Conservation (phyloP, 2,329 filamentous ascomycete genomes). For the Rachicladosporium sp. region DNA sequence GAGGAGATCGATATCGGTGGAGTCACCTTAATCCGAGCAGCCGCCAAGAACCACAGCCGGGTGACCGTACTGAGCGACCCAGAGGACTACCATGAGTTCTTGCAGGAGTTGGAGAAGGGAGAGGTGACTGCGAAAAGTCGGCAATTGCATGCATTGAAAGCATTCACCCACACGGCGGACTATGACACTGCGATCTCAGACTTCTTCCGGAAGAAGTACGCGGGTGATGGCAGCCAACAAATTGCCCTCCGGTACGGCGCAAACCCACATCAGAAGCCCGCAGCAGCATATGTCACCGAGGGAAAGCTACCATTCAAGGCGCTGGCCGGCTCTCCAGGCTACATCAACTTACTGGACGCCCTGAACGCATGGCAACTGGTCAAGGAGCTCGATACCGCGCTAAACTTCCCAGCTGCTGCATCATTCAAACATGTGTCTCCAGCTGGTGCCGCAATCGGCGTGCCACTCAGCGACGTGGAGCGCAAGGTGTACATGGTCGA, state of each 20-base stretch:
- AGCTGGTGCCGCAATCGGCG: conserved; percentile 85
- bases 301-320: conserved; percentile 87
- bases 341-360: conserved; percentile 93
- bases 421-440: conserved; percentile 99
- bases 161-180: conserved; percentile 94
- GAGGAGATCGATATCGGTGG: conserved; percentile 99
- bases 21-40: conserved; percentile 88
- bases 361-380: conserved; percentile 95
- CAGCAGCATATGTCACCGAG: conserved; percentile 65
- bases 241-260: conserved; percentile 82
- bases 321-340: conserved; percentile 76
- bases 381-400: conserved; percentile 83
- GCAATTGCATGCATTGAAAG: conserved; percentile 87
- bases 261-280: conserved; percentile 97
- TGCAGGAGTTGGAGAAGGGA: conserved; percentile 76
- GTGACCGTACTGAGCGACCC: conserved; percentile 96
- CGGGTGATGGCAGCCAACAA: conserved; percentile 71
- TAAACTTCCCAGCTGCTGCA: conserved; percentile 79
- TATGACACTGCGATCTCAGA: conserved; percentile 91
- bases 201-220: conserved; percentile 97
- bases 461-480: conserved; percentile 74
- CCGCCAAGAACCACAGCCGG: conserved; percentile 92
- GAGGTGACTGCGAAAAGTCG: conserved; percentile 76
- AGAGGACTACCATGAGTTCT: conserved; percentile 83
- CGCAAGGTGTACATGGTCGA: conserved; percentile 98